These are phyloP conservation scores for Spergularia marina DNA, from an alignment of 148 eudicot species.

Conservation along the genomic window DNA sequence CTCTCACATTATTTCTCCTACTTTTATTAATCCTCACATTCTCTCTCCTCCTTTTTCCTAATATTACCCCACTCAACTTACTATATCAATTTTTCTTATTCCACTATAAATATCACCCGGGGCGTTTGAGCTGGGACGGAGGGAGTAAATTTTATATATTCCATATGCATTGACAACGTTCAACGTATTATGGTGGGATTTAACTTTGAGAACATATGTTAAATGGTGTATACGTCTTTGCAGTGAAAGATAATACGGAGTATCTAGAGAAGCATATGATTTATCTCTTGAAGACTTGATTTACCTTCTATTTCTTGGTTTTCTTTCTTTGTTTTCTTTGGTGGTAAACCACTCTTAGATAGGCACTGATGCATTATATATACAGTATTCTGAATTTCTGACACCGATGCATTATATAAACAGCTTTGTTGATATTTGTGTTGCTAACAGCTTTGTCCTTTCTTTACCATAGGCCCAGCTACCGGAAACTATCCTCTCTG, in stretches of 20 bases:
- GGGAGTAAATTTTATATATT: neutral
- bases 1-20: no score
- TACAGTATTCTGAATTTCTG: neutral
- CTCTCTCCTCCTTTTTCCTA: no score
- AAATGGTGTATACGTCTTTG: neutral
- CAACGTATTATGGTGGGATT: neutral
- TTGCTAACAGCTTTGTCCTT: neutral
- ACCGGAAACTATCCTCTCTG: conserved; percentile 83
- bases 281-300: neutral
- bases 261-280: neutral
- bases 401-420: neutral
- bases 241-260: neutral
- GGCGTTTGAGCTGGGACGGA: no score
- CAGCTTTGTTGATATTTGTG: neutral
- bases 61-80: no score
- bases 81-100: no score
- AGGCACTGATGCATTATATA: neutral
- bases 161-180: neutral
- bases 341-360: neutral
- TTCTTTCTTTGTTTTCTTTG: neutral
- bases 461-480: conserved; percentile 70
- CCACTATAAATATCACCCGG: no score
- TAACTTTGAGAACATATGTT: neutral
- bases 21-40: no score
- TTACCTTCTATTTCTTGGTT: neutral